Evolutionary conservation across 495 filamentous ascomycete genomes (phyloP).

Genomic region (Friedmanniomyces endolithicus): DNA sequence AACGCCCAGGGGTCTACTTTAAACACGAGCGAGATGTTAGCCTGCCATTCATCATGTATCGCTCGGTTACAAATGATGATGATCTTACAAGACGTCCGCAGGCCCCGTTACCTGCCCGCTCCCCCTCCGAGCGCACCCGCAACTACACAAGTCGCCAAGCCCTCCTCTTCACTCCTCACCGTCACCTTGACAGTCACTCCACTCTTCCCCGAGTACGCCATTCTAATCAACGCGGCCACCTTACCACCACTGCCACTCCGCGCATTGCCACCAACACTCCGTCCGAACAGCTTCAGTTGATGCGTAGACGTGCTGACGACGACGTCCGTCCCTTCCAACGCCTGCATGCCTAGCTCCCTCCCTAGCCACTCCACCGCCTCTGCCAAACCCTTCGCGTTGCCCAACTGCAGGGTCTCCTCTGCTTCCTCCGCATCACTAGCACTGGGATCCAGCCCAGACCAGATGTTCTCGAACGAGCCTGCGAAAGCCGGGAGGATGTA

Average conservation of each 20-base stretch:
- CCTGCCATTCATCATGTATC: background rate
- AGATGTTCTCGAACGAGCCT: slow-evolving; percentile 90
- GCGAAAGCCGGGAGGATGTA: slow-evolving; percentile 89
- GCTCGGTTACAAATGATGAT: background rate
- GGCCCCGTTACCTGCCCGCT: background rate
- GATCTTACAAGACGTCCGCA: background rate
- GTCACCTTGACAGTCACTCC: slow-evolving; percentile 70
- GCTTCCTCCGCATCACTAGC: slow-evolving; percentile 64
- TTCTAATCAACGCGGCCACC: slow-evolving; percentile 77
- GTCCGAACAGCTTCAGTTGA: slow-evolving; percentile 88
- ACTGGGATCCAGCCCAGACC: slow-evolving; percentile 65
- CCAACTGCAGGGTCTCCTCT: slow-evolving; percentile 81
- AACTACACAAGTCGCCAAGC: slow-evolving; percentile 72
- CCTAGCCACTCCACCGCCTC: slow-evolving; percentile 89
- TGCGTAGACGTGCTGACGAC: slow-evolving; percentile 79
- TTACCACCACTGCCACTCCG: slow-evolving; percentile 86
- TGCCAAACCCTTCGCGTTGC: slow-evolving; percentile 79
- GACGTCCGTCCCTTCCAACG: slow-evolving; percentile 85
- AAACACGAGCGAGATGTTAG: no score
- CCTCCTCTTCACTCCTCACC: slow-evolving; percentile 82
- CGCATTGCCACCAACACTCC: slow-evolving; percentile 58
- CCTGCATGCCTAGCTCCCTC: slow-evolving; percentile 77
- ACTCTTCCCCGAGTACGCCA: slow-evolving; percentile 66
- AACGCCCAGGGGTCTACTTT: background rate
- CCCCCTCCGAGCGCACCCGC: slow-evolving; percentile 56